Evolutionary conservation across 78 protist species (phyloP).

Genomic region (Chrysochromulina tobinii): DNA sequence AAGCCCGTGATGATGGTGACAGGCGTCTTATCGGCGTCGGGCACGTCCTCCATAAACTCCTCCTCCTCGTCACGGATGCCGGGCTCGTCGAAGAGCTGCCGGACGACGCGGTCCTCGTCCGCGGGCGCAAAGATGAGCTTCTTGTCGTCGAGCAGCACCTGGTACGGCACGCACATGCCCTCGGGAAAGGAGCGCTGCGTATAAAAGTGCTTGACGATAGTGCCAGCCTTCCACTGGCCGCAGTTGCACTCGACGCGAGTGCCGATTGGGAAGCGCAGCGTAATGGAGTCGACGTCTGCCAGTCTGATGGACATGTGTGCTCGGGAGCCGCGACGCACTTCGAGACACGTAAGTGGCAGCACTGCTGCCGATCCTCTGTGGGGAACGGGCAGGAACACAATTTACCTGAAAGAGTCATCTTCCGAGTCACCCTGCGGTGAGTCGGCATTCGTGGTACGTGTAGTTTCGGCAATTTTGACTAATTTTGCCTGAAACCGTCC

Average conservation of each 20-base stretch:
- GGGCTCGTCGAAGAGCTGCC: no score
- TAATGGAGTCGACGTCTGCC: neutral
- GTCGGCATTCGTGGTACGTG: no score
- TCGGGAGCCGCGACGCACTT: no score
- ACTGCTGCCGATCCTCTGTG: no score
- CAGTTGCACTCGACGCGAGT: slow-evolving; percentile 18
- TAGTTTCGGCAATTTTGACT: no score
- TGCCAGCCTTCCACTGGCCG: neutral
- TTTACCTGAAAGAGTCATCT: no score
- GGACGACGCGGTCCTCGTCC: neutral
- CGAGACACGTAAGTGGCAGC: no score
- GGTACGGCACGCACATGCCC: neutral
- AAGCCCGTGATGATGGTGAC: slow-evolving; percentile 47
- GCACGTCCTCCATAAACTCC: neutral
- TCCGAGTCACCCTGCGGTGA: no score
- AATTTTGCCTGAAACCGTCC: no score
- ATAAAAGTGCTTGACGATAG: neutral
- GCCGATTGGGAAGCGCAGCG: neutral
- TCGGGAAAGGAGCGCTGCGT: neutral
- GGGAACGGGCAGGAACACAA: no score
- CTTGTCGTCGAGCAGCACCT: neutral
- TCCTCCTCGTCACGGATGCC: neutral
- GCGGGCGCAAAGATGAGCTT: neutral
- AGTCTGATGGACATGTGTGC: neutral
- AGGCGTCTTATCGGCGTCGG: neutral